Evolutionary conservation across 2,329 filamentous ascomycete genomes (phyloP), one percentile per base, ranked within the genome.

Genomic region (Epichloe coenophiala): DNA sequence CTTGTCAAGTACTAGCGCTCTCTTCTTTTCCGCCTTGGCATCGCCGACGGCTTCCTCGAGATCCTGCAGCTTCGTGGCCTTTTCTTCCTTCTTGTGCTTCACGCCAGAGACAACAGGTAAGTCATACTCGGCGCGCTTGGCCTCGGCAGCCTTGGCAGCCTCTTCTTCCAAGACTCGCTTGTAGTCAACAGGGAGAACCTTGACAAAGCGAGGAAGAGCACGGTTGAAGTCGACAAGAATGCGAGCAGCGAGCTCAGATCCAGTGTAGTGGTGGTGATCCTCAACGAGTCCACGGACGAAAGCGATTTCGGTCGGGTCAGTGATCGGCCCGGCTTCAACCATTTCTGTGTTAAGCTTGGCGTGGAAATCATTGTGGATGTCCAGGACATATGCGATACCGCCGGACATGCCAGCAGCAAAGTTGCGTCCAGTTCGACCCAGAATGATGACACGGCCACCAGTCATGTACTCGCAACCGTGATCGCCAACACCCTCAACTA

Each of bases 391-490:
- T 17, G 90, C 90, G 61, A 97, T 96, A 75, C 91, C 91, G 64
- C 91, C 91, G 62, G 90, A 96, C 91, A 97, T 97, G 76, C 91
- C 91, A 54, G 91, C 91, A 60, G 90, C 91, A 63, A 97, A 97
- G 76, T 97, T 97, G 60, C 91, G 90, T 44, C 91, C 91, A 63
- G 89, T 95, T 61, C 80, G 81, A 52, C 91, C 91, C 45, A 97
- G 78, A 62, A 95, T 78, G 56, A 97, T 73, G 47, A 96, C 77
- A 63, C 90, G 88, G 64, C 91, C 91, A 65, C 91, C 91, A 62
- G 91, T 96, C 91, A 97, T 97, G 78, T 97, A 97, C 76, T 97
- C 91, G 65, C 90, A 96, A 55, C 88, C 87, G 66, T 97, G 91
- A 68, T 97, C 91, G 75, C 91, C 91, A 57, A 95, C 80, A 71